Base-by-base conservation (phyloP, 2,329 filamentous ascomycete species). In the Fusarium sulawesiense region DNA sequence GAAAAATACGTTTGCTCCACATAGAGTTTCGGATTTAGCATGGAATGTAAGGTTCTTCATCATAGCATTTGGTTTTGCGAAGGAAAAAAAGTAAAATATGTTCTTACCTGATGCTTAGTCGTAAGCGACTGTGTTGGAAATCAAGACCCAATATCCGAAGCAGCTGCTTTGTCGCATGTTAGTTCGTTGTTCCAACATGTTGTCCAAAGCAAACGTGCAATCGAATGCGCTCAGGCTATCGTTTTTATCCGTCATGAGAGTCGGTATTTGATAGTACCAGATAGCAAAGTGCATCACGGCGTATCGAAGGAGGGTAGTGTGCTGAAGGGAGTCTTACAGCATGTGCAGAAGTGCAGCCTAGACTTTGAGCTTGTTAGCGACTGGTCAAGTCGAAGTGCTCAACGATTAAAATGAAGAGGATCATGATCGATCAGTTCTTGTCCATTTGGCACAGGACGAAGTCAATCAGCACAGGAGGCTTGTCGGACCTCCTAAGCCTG, bases 1-100 rank as follows among this genome's bases (percentile, higher is more conserved):
- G 91, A 93, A 93, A 93, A 92, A 92, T 86, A 86, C 85, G 83
- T 85, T 88, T 84, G 82, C 83, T 92, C 88, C 87, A 91, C 88
- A 89, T 87, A 77, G 75, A 74, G 75, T 77, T 77, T 93, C 90
- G 85, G 91, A 83, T 88, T 92, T 92, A 92, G 90, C 90, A 92
- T 91, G 88, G 89, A 91, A 90, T 89, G 83, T 85, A 84, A 83
- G 82, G 82, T 87, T 83, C 84, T 77, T 87, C 89, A 93, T 93
- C 91, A 92, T 82, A 82, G 71, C 68, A 78, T 73, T 62, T 70
- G 57, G 41, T 64, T 21, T 44, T 30, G 27, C 12, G 25, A 62
- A 58, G 64, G 64, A 62, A 70, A 66, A 69, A 65, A 62, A 70
- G 75, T 41, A 59, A 64, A 68, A 56, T 34, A 20, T 68, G 47